These are phyloP conservation scores for Phytophthora syringae DNA, from an alignment of 352 stramenopile species.

Conservation along the genomic window DNA sequence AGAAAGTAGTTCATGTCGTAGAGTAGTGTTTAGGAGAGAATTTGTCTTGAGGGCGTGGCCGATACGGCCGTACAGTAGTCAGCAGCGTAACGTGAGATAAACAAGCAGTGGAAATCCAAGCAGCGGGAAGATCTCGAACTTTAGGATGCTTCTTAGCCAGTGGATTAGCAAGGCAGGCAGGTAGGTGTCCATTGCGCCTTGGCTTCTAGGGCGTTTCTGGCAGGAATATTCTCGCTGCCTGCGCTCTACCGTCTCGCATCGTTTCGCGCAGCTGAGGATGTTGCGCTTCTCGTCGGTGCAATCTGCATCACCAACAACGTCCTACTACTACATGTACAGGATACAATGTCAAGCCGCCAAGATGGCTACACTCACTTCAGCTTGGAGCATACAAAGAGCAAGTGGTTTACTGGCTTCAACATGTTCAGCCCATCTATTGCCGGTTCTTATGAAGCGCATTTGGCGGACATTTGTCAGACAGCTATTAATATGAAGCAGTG, in stretches of 20 bases:
- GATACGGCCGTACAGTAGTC: neutral
- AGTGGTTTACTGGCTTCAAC: constrained; percentile 1
- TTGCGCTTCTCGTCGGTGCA: neutral
- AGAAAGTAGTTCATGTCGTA: constrained; percentile 30
- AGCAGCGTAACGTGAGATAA: constrained; percentile 6
- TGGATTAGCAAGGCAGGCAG: no score
- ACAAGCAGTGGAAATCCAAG: constrained; percentile 10
- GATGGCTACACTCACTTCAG: constrained; percentile 30
- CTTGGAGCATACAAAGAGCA: constrained; percentile 27
- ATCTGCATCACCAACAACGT: no score
- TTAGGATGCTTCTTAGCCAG: no score
- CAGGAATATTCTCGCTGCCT: neutral
- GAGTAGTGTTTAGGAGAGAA: constrained; percentile 11
- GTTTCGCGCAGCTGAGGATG: constrained; percentile 17
- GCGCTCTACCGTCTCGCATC: no score
- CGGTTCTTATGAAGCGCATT: constrained; percentile 11
- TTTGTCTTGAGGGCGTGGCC: neutral
- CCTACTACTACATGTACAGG: no score
- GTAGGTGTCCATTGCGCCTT: no score
- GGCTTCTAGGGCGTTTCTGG: constrained; percentile 15
- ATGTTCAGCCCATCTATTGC: constrained; percentile 19
- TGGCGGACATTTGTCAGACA: no score
- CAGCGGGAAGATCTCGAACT: constrained; percentile 27
- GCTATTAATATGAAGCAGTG: constrained; percentile 18
- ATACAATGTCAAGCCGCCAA: neutral